Conservation (phyloP, 768 basidiomycete genomes). For the Boletales sp. region DNA sequence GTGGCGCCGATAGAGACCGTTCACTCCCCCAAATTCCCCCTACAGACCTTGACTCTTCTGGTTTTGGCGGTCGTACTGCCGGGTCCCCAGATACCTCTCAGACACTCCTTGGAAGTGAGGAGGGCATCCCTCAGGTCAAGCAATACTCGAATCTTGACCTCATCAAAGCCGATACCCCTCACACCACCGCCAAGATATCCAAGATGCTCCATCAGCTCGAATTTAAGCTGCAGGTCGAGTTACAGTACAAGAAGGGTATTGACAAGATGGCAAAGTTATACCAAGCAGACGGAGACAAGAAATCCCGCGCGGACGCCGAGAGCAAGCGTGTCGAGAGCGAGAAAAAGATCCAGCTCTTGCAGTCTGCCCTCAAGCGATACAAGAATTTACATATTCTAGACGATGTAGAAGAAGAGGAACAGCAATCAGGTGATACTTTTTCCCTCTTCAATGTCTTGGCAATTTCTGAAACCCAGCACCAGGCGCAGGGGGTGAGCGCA, state of each 20-base stretch:
- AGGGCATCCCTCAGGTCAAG: slow-evolving; percentile 49
- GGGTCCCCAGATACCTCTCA: slow-evolving; percentile 40
- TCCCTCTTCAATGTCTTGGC: neutral
- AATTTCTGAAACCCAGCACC: slow-evolving; percentile 32
- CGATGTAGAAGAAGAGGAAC: slow-evolving; percentile 84
- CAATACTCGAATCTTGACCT: slow-evolving; percentile 86
- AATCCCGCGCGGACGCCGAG: slow-evolving; percentile 88
- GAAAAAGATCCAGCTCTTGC: slow-evolving; percentile 91
- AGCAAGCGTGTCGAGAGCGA: slow-evolving; percentile 93
- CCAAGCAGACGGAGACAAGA: slow-evolving; percentile 96
- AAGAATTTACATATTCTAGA: slow-evolving; percentile 94
- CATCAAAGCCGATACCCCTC: slow-evolving; percentile 95
- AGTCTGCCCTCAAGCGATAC: slow-evolving; percentile 91
- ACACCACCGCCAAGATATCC: slow-evolving; percentile 94
- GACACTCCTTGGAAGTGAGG: slow-evolving; percentile 36
- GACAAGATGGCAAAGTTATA: slow-evolving; percentile 99
- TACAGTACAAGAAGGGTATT: slow-evolving; percentile 96
- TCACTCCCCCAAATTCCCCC: slow-evolving; percentile 47
- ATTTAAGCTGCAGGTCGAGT: slow-evolving; percentile 98
- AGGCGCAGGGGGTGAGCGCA: slow-evolving; percentile 77
- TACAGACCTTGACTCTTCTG: slow-evolving; percentile 42
- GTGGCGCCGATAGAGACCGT: slow-evolving; percentile 30
- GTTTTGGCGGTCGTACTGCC: slow-evolving; percentile 30
- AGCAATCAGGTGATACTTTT: slow-evolving; percentile 46
- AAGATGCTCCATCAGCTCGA: slow-evolving; percentile 98